phyloP scores from a whole-genome alignment of 768 basidiomycete genomes.

The Rhodotorula kratochvilovae region DNA sequence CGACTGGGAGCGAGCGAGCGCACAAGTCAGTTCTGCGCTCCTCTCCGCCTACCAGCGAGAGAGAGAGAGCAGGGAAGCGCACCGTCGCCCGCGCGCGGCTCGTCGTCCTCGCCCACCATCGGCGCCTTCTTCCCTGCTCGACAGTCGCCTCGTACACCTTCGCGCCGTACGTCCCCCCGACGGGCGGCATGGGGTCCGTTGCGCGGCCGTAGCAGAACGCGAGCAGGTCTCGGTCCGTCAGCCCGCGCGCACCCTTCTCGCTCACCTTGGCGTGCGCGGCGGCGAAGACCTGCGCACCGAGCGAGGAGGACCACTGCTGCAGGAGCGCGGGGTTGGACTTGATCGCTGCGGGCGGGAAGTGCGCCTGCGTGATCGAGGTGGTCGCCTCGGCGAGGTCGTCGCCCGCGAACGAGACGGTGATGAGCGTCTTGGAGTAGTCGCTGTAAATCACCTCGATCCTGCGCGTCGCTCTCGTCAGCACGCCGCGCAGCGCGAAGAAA shows the following conservation, averaged over 20 bases:
- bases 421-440: conserved; percentile 20
- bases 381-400: conserved; percentile 19
- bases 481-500: background rate
- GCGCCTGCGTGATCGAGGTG: conserved; percentile 22
- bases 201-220: conserved; percentile 19
- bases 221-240: conserved; percentile 15
- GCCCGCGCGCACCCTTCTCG: background rate
- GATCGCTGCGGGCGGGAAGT: conserved; percentile 11
- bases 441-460: conserved; percentile 26
- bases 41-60: too few relatives aligned
- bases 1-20: background rate
- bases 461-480: background rate
- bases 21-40: background rate
- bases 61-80: conserved; percentile 1
- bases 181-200: conserved; percentile 12
- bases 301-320: conserved; percentile 6
- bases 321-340: background rate
- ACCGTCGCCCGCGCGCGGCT: conserved; percentile 34
- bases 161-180: conserved; percentile 14
- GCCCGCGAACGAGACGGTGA: conserved; percentile 20
- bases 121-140: conserved; percentile 27
- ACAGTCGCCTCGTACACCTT: conserved; percentile 24
- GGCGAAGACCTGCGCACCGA: conserved; percentile 39
- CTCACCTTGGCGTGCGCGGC: conserved; percentile 22
- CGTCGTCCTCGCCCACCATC: conserved; percentile 13